A percentile compares a stretch with the other conserved stretches of the same genome.
phyloP scores from a whole-genome alignment of 2,329 filamentous ascomycete genomes.

The Truncatella angustata region DNA sequence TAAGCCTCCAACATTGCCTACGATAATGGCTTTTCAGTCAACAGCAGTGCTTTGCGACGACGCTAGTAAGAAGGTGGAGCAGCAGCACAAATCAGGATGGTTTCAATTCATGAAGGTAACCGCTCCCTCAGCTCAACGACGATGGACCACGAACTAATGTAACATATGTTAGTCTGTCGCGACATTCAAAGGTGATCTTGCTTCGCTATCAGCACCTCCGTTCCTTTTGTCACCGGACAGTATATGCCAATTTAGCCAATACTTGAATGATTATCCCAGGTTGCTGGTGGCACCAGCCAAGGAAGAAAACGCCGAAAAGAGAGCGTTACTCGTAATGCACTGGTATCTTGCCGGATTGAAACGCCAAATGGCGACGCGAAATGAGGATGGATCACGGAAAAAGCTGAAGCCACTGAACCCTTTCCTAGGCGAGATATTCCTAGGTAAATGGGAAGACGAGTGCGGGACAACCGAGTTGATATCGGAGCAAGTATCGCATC shows the following conservation, averaged over 20 bases:
- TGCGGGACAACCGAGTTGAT: conserved; percentile 81
- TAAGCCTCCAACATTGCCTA: not conserved
- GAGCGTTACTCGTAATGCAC: conserved; percentile 83
- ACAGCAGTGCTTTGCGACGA: conserved; percentile 17
- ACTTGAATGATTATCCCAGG: conserved; percentile 77
- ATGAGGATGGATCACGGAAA: conserved; percentile 81
- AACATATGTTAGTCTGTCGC: conserved; percentile 60
- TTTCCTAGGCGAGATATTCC: conserved; percentile 90
- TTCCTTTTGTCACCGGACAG: conserved; percentile 80
- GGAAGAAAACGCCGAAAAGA: conserved; percentile 77
- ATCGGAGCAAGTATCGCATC: conserved; percentile 93
- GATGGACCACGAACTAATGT: not conserved
- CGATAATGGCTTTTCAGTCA: not conserved
- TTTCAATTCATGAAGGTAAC: conserved; percentile 27
- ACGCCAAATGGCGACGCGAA: conserved; percentile 74
- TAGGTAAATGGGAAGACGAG: conserved; percentile 85
- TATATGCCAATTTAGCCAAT: conserved; percentile 76
- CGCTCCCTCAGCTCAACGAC: not conserved
- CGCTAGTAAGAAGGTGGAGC: conserved; percentile 17
- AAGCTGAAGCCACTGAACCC: conserved; percentile 93
- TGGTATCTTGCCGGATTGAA: conserved; percentile 95
- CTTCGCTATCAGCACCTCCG: conserved; percentile 76
- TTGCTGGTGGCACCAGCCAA: conserved; percentile 79
- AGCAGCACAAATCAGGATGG: conserved; percentile 26
- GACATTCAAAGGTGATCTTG: conserved; percentile 79